These are phyloP conservation scores for Zygosaccharomyces lentus DNA, from an alignment of 805 yeast genomes.

Conservation along the genomic window DNA sequence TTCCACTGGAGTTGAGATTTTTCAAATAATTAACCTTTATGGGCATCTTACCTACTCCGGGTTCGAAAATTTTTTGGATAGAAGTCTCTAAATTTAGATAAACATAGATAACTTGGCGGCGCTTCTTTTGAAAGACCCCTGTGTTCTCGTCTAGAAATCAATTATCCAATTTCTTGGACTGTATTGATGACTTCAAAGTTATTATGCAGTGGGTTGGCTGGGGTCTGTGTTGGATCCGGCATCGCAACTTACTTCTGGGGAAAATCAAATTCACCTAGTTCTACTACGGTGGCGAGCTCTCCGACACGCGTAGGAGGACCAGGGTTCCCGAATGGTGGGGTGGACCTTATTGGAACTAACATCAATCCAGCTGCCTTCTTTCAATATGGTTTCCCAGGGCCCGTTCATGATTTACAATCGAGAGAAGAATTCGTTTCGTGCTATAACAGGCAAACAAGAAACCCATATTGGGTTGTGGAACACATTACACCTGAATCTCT, in stretches of 20 bases:
- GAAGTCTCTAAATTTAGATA: not conserved
- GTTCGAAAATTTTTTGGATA: conserved; percentile 3
- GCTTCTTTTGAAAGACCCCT: not conserved
- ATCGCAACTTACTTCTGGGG: conserved; percentile 37
- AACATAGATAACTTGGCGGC: not conserved
- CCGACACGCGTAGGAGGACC: conserved; percentile 10
- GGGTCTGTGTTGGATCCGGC: conserved; percentile 33
- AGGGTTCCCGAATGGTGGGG: conserved; percentile 10
- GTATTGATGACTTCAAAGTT: not conserved
- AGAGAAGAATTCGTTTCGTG: conserved; percentile 78
- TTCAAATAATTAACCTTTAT: conserved; percentile 3
- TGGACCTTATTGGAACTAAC: conserved; percentile 32
- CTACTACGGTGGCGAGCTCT: conserved; percentile 11
- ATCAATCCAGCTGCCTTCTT: conserved; percentile 78
- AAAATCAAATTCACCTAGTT: conserved; percentile 13
- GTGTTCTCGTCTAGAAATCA: too few relatives aligned
- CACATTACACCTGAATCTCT: conserved; percentile 77
- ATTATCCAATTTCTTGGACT: not conserved
- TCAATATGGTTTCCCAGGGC: conserved; percentile 94
- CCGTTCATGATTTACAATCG: conserved; percentile 75
- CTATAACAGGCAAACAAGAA: conserved; percentile 76
- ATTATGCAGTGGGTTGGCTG: conserved; percentile 23
- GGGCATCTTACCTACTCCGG: not conserved
- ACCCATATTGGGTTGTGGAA: conserved; percentile 85
- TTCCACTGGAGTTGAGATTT: conserved; percentile 5